These are phyloP conservation scores for Tolypocladium capitatum DNA, from an alignment of 2,329 filamentous ascomycete species.

Conservation along the genomic window DNA sequence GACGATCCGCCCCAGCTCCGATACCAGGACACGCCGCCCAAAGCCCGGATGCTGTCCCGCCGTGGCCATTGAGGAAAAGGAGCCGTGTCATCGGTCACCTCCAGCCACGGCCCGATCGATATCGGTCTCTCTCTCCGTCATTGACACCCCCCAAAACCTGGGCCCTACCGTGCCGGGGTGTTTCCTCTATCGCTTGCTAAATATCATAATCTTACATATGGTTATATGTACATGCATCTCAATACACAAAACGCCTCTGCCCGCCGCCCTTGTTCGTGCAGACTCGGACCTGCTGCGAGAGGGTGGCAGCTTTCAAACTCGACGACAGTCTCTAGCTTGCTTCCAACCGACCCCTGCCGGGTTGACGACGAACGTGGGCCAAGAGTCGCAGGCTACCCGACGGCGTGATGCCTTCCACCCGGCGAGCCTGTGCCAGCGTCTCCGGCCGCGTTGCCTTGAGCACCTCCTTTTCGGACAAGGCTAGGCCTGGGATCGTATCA, in stretches of 20 bases:
- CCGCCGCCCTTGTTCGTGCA: neutral
- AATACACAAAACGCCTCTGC: neutral
- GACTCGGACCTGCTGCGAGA: neutral
- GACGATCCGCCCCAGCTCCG: neutral
- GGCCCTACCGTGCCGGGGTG: neutral
- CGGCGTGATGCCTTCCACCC: slow-evolving; percentile 69
- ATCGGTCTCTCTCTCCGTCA: neutral
- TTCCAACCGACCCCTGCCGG: neutral
- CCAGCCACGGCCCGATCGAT: too few relatives aligned
- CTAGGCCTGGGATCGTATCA: slow-evolving; percentile 56
- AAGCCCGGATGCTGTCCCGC: too few relatives aligned
- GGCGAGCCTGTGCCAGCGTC: slow-evolving; percentile 74
- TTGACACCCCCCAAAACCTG: neutral
- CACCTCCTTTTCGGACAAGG: slow-evolving; percentile 62
- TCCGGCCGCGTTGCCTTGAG: slow-evolving; percentile 63
- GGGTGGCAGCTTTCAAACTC: neutral
- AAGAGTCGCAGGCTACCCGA: slow-evolving; percentile 48
- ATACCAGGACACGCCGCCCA: too few relatives aligned
- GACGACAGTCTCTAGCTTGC: neutral
- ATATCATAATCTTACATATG: neutral
- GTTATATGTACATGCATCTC: neutral
- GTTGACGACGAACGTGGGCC: slow-evolving; percentile 37
- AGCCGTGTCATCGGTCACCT: too few relatives aligned
- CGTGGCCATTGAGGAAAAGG: too few relatives aligned
- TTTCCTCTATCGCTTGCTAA: neutral